Conservation (phyloP, 2,329 filamentous ascomycete genomes). For the Aspergillus tanneri region DNA sequence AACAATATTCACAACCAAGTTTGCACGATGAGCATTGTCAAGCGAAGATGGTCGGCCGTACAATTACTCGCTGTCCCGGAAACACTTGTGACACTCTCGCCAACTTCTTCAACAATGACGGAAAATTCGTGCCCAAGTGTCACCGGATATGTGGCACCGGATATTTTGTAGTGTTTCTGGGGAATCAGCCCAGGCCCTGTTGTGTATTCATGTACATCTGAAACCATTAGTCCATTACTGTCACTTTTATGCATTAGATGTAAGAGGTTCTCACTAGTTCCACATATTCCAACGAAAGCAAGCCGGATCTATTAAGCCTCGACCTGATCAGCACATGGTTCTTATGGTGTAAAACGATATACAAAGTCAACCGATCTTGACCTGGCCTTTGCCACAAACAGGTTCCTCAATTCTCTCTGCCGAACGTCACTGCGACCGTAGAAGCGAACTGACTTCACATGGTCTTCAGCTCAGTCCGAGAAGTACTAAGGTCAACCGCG, state of each 20-base stretch:
- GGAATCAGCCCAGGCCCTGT: conserved; percentile 52
- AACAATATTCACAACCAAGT: conserved; percentile 62
- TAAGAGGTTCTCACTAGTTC: conserved; percentile 22
- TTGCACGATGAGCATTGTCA: conserved; percentile 43
- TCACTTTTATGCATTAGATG: neutral
- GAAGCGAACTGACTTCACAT: conserved; percentile 40
- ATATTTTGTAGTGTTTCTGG: conserved; percentile 56
- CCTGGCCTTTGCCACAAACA: conserved; percentile 51
- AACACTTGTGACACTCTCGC: conserved; percentile 52
- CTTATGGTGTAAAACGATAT: neutral
- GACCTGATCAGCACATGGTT: neutral
- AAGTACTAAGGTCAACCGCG: conserved; percentile 3
- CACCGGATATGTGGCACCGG: conserved; percentile 57
- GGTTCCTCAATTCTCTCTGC: conserved; percentile 38
- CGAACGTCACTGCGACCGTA: conserved; percentile 38
- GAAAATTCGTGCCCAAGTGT: conserved; percentile 66
- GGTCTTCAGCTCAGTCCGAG: conserved; percentile 5
- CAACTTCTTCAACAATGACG: conserved; percentile 60
- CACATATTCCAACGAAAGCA: conserved; percentile 39
- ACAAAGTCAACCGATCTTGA: too few relatives aligned
- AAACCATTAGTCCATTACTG: neutral
- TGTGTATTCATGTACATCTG: conserved; percentile 55
- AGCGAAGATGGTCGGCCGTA: conserved; percentile 53
- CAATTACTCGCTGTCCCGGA: conserved; percentile 47
- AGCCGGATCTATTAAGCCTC: conserved; percentile 30